Conservation (phyloP, 2,329 filamentous ascomycete species). For the Trichoderma koningiopsis region DNA sequence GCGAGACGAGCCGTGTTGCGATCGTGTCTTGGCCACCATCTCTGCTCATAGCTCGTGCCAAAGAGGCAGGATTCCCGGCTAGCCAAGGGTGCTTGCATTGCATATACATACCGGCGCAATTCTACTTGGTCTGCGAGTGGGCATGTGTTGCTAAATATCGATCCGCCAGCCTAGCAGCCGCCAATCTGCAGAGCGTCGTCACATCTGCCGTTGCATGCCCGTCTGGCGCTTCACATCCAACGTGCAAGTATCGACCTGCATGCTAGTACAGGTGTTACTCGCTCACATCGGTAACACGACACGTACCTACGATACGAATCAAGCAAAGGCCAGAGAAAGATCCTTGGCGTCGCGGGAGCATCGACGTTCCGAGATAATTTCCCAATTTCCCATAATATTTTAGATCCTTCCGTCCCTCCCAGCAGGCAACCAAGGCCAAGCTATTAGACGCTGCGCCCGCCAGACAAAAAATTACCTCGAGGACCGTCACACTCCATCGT, state of each 20-base stretch:
- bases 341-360: slow-evolving; percentile 23
- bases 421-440: neutral
- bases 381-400: slow-evolving; percentile 24
- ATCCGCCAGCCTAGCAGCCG: neutral
- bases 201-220: slow-evolving; percentile 16
- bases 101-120: neutral
- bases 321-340: slow-evolving; percentile 13
- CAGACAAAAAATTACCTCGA: neutral
- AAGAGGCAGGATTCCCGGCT: slow-evolving; percentile 15
- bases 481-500: neutral
- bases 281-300: slow-evolving; percentile 17
- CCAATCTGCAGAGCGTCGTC: slow-evolving; percentile 13
- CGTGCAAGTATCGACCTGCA: neutral
- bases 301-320: slow-evolving; percentile 7
- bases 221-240: slow-evolving; percentile 7
- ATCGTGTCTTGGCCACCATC: neutral
- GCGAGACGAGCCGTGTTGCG: neutral
- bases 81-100: slow-evolving; percentile 11
- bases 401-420: slow-evolving; percentile 18
- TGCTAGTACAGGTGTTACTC: neutral
- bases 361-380: slow-evolving; percentile 22
- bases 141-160: neutral
- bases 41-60: neutral
- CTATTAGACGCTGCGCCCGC: slow-evolving; percentile 2
- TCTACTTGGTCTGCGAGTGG: no score